phyloP scores from a whole-genome alignment of 192 early-diverging fungal genomes.

The Backusella morwellensis region DNA sequence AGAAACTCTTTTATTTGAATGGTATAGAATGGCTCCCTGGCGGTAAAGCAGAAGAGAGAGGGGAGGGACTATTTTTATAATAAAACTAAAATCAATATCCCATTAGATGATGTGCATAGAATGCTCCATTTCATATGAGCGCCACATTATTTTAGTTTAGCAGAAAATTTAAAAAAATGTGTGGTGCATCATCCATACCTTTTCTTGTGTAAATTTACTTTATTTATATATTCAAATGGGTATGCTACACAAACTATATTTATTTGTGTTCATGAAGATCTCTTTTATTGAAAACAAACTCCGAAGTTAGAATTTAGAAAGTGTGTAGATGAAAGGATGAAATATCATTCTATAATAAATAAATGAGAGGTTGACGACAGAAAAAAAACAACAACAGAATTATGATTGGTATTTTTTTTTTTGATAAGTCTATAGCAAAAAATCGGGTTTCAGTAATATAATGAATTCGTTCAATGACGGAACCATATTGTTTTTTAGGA shows the following conservation, averaged over 20 bases:
- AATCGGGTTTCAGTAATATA: background rate
- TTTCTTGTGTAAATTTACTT: background rate
- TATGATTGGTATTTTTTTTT: background rate
- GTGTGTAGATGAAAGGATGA: background rate
- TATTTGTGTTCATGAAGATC: background rate
- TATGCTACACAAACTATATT: background rate
- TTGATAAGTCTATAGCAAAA: background rate
- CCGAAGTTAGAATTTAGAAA: background rate
- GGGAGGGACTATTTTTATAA: background rate
- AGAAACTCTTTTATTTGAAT: too few species aligned
- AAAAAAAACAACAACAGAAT: background rate
- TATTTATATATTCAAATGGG: background rate
- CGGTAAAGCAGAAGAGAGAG: background rate
- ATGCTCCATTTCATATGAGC: background rate
- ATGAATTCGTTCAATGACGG: background rate
- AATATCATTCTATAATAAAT: background rate
- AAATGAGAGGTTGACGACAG: background rate
- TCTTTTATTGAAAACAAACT: background rate
- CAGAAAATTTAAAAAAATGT: background rate
- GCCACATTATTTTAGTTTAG: background rate
- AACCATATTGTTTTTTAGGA: background rate
- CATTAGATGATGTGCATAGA: background rate
- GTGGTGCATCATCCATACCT: background rate
- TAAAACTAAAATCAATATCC: background rate
- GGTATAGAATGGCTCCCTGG: too few species aligned